phyloP scores from a whole-genome alignment of 2,329 filamentous ascomycete genomes.

The Mycosphaerella sp. region DNA sequence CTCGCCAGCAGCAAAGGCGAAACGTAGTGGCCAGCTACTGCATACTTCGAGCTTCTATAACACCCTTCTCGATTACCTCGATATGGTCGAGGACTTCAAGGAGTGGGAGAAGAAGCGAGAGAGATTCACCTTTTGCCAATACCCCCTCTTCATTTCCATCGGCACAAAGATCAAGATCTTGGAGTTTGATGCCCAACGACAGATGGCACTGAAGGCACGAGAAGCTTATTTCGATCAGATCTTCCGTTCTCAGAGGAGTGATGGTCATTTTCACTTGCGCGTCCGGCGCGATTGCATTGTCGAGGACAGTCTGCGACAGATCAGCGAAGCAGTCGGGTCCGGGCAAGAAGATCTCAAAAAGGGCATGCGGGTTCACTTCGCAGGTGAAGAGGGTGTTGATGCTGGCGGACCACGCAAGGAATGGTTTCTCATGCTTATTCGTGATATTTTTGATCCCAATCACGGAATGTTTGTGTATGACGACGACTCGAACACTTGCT shows the following conservation, averaged over 20 bases:
- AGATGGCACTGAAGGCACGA: conserved; percentile 82
- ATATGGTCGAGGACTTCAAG: conserved; percentile 80
- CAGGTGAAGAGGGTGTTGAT: conserved; percentile 85
- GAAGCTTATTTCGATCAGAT: conserved; percentile 91
- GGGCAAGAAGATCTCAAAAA: conserved; percentile 86
- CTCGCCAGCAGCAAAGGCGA: conserved; percentile 28
- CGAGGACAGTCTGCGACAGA: conserved; percentile 77
- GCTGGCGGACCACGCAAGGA: conserved; percentile 86
- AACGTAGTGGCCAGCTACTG: conserved; percentile 56
- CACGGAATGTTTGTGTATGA: conserved; percentile 92
- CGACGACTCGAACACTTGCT: conserved; percentile 83
- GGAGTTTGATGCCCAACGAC: conserved; percentile 77
- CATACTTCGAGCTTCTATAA: conserved; percentile 84
- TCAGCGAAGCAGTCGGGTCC: conserved; percentile 77
- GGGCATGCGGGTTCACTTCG: conserved; percentile 75
- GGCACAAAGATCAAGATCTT: conserved; percentile 88
- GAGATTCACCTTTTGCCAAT: conserved; percentile 85
- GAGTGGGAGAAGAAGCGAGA: conserved; percentile 70
- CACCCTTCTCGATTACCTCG: conserved; percentile 76
- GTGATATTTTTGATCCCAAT: conserved; percentile 85
- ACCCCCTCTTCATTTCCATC: conserved; percentile 85
- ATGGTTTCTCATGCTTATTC: conserved; percentile 83
- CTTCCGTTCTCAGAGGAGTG: conserved; percentile 64
- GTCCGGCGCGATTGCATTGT: conserved; percentile 80
- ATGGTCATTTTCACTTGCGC: conserved; percentile 64